Conservation (phyloP, 495 filamentous ascomycete species). For the Aspergillus haitiensis region DNA sequence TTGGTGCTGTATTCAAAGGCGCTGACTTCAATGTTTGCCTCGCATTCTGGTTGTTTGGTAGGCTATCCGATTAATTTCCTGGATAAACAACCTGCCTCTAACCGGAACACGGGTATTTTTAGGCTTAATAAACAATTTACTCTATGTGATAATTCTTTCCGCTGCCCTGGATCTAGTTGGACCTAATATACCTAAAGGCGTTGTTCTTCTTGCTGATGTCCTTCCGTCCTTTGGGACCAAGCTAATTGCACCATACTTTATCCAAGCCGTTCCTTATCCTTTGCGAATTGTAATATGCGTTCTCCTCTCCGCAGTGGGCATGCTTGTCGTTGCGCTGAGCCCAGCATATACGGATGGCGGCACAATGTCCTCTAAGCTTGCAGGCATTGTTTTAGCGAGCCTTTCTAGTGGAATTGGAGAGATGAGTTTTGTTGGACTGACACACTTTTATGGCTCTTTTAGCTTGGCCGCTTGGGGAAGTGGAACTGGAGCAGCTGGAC, state of each 20-base stretch:
- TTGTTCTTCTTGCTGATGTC: conserved; percentile 91
- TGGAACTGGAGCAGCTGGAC: conserved; percentile 86
- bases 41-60: conserved; percentile 95
- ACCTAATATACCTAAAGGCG: conserved; percentile 75
- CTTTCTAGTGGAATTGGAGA: conserved; percentile 83
- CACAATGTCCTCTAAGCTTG: conserved; percentile 70
- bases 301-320: conserved; percentile 69
- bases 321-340: conserved; percentile 83
- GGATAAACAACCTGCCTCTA: neutral
- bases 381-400: conserved; percentile 82
- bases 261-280: conserved; percentile 80
- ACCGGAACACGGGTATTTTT: neutral
- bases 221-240: conserved; percentile 87
- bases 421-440: conserved; percentile 83
- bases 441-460: conserved; percentile 90
- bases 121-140: conserved; percentile 97
- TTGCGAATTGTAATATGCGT: conserved; percentile 73
- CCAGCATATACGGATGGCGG: conserved; percentile 58
- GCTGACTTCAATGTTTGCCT: conserved; percentile 71
- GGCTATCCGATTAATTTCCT: conserved; percentile 17
- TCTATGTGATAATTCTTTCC: conserved; percentile 95
- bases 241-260: conserved; percentile 87
- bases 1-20: conserved; percentile 62
- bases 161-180: conserved; percentile 96
- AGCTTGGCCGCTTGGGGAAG: conserved; percentile 90